phyloP scores from a whole-genome alignment of 176 grass and related monocot genomes.

The Saccharum spontaneum region DNA sequence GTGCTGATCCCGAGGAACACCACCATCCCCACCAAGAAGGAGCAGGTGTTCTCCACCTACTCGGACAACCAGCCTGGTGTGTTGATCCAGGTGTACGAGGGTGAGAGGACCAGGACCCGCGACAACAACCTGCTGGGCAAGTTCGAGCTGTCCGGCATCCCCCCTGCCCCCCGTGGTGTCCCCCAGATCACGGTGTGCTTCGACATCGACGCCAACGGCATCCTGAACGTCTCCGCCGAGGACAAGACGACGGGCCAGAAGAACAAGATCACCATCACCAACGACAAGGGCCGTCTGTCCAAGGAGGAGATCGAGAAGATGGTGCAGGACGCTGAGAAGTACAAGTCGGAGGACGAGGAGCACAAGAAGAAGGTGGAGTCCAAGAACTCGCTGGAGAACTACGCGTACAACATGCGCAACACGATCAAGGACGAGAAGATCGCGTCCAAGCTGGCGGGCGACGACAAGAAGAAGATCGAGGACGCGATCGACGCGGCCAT shows the following conservation, averaged over 20 bases:
- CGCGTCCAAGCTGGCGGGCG: conserved; percentile 28
- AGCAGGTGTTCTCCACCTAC: conserved; percentile 65
- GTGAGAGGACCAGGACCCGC: conserved; percentile 58
- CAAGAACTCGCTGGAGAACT: conserved; percentile 68
- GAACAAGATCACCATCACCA: conserved; percentile 77
- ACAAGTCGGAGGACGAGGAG: conserved; percentile 68
- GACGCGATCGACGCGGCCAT: conserved; percentile 55
- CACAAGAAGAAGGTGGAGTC: conserved; percentile 68
- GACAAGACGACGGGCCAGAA: conserved; percentile 63
- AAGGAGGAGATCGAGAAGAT: conserved; percentile 76
- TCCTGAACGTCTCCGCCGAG: conserved; percentile 59
- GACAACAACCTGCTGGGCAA: conserved; percentile 69
- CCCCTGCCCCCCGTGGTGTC: conserved; percentile 44
- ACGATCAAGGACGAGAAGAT: conserved; percentile 69
- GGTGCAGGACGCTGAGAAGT: conserved; percentile 63
- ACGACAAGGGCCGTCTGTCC: conserved; percentile 58
- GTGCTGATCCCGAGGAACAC: conserved; percentile 66
- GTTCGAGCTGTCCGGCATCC: conserved; percentile 58
- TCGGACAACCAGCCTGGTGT: conserved; percentile 61
- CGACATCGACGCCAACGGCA: conserved; percentile 58
- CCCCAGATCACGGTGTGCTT: conserved; percentile 69
- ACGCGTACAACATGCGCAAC: conserved; percentile 82
- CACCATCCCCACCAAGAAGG: conserved; percentile 66
- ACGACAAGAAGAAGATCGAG: conserved; percentile 65
- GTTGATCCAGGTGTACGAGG: conserved; percentile 65